Conservation (phyloP, 1,284 basidiomycete species). For the Chiua sp. region DNA sequence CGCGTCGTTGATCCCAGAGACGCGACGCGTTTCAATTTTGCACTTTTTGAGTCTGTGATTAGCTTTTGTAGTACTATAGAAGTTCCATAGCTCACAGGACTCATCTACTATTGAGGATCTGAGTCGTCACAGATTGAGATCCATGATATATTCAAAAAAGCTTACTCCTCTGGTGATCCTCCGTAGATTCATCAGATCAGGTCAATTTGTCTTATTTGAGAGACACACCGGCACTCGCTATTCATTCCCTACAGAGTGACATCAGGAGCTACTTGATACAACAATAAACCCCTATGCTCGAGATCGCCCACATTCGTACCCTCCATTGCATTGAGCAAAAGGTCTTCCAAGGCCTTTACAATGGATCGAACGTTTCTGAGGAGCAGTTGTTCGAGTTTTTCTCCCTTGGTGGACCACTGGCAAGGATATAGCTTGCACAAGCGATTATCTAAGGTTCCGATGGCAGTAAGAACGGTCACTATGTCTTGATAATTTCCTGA, state of each 20-base stretch:
- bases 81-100: no score
- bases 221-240: neutral
- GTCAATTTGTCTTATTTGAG: no score
- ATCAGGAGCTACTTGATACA: neutral
- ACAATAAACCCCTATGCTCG: neutral
- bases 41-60: no score
- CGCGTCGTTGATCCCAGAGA: no score
- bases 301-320: neutral
- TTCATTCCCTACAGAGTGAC: neutral
- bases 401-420: neutral
- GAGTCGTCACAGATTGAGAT: no score
- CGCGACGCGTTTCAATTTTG: no score
- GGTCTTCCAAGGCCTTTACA: neutral
- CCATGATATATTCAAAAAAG: no score
- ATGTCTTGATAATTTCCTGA: neutral
- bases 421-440: neutral
- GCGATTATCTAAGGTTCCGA: neutral
- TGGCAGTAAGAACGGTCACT: neutral
- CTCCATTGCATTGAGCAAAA: slow-evolving; percentile 3
- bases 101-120: no score
- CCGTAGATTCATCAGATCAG: neutral
- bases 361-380: neutral
- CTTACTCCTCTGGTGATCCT: no score
- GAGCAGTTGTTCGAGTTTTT: neutral
- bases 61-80: no score